Percentiles rank a stretch among this genome's conserved stretches.
Conservation (phyloP, 805 yeast genomes). For the Wickerhamiella bombiphila region DNA sequence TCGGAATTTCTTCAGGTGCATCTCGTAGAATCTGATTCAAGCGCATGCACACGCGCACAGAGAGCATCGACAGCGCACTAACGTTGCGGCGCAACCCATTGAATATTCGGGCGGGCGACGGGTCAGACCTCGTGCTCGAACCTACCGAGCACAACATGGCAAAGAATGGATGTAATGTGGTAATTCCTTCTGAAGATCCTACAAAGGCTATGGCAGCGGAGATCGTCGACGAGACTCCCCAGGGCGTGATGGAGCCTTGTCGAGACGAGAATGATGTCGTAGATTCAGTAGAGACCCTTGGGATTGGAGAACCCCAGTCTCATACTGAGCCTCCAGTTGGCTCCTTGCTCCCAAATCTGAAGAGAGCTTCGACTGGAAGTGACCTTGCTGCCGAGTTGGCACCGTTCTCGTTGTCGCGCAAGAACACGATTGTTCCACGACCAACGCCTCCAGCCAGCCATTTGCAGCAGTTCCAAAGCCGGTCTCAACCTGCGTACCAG, state of each 20-base stretch:
- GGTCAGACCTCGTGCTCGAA: constrained; percentile 20
- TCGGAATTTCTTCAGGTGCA: no score
- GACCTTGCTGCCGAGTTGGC: constrained; percentile 9
- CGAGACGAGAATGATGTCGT: not conserved
- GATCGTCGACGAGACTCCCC: not conserved
- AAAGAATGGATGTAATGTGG: not conserved
- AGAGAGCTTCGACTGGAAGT: constrained; percentile 7
- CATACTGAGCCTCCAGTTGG: not conserved
- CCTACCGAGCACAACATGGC: not conserved
- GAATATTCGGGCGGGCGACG: constrained; percentile 23
- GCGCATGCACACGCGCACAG: constrained; percentile 18
- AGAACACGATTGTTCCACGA: constrained; percentile 13
- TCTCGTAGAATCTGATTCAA: no score
- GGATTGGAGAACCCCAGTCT: constrained; percentile 1
- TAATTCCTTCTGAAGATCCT: not conserved
- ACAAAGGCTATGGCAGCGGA: not conserved
- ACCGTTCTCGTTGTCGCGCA: constrained; percentile 8
- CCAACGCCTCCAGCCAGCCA: constrained; percentile 5
- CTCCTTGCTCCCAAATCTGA: not conserved
- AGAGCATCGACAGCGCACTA: constrained; percentile 11
- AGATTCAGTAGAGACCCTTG: constrained; percentile 1
- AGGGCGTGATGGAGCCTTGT: not conserved
- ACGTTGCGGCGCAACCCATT: constrained; percentile 22
- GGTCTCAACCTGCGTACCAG: no score
- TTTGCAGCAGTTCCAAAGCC: no score